Evolutionary conservation across 805 yeast species (phyloP), one percentile per base, ranked within the genome.

Genomic region (Teunomyces lycoperdinae): DNA sequence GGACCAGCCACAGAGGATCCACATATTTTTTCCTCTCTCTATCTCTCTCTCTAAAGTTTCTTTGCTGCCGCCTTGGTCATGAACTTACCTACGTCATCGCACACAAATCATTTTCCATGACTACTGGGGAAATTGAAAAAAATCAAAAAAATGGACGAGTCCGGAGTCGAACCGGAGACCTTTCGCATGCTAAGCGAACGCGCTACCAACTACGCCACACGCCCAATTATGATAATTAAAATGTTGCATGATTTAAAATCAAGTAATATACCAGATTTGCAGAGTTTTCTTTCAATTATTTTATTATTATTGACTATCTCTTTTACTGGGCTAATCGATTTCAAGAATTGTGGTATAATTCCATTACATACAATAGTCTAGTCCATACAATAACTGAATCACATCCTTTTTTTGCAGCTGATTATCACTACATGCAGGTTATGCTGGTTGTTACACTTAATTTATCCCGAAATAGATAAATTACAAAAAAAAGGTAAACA

Each of bases 191-290:
- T 79, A 81, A 80, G 85, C 80, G 83, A 79, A 79, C 85, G 85
- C 85, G 85, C 85, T 81, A 81, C 86, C 85, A 80, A 81, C 86
- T 81, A 78, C 86, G 85, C 86, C 87, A 81, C 84, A 81, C 83
- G 85, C 86, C 85, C 85, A 7, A 26, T 26, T 36, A 20, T 8
- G 4, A 11, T 17, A 10, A 2, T 0, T 36, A 10, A 8, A 0
- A 11, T n/a, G 5, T 5, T 9, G 5, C 14, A 29, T 4, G 3
- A 10, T 30, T 17, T 17, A 3, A 17, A 3, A 17, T 17, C 3
- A 17, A 17, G 17, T 17, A 17, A 17, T 17, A 1, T 17, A 17
- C 4, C 17, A 17, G 17, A 17, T 17, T 17, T 17, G 17, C 17
- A 17, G 17, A 17, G 17, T 17, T 17, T 17, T 17, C 17, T 17